Evolutionary conservation across 1,284 basidiomycete species (phyloP).

Genomic region (Ceratobasidium sp.): DNA sequence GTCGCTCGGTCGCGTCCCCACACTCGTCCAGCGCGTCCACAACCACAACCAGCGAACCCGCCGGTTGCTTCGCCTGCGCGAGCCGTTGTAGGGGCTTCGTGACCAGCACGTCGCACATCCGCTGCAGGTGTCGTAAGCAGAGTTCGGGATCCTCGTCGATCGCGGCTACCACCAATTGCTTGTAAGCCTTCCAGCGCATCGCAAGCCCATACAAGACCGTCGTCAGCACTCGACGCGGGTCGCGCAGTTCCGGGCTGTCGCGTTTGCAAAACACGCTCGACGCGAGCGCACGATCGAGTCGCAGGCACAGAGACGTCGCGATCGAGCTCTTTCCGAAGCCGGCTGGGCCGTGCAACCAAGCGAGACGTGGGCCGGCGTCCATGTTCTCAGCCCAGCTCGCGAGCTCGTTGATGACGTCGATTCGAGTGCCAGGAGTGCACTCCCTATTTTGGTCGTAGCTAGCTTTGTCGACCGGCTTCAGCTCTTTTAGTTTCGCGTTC

Average conservation of each 20-base stretch:
- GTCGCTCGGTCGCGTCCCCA: background rate
- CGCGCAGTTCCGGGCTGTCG: background rate
- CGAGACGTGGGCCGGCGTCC: background rate
- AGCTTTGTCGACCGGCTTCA: background rate
- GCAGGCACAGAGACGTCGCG: background rate
- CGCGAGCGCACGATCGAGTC: background rate
- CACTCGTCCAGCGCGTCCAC: conserved; percentile 43
- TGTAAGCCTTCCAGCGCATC: background rate
- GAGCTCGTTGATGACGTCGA: background rate
- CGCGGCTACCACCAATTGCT: background rate
- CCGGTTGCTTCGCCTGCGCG: background rate
- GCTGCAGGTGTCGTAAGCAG: background rate
- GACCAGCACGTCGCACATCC: background rate
- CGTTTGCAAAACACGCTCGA: conserved; percentile 17
- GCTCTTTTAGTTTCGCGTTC: background rate
- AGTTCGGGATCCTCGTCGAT: background rate
- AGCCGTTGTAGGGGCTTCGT: conserved; percentile 1
- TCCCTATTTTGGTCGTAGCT: background rate
- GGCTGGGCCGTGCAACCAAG: conserved; percentile 9
- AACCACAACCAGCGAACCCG: background rate
- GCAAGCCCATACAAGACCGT: background rate
- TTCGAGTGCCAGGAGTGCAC: background rate
- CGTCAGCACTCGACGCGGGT: background rate
- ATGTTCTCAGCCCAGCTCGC: background rate
- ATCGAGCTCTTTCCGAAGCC: conserved; percentile 25